Base-by-base conservation (phyloP, 2,329 filamentous ascomycete species). In the Madurella mycetomatis region DNA sequence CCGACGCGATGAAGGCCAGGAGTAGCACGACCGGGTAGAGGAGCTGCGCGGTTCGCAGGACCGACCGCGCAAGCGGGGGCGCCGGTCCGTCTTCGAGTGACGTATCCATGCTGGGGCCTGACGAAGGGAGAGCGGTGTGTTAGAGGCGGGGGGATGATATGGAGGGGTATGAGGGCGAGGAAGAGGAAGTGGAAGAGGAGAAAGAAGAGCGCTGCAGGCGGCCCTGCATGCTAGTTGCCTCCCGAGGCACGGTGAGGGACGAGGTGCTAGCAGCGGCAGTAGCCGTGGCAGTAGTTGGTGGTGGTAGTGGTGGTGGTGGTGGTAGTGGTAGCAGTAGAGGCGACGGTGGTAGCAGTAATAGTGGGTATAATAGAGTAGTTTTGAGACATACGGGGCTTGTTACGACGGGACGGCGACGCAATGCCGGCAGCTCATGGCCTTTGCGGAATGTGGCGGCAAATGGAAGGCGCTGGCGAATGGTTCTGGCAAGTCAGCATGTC, bases 21-120 rank as follows among this genome's bases (percentile, higher is more conserved):
- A 83, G 74, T 43, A 84, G 73, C n/a, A 79, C 62, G 51, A 76
- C 69, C 13, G 79, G 74, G 61, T 82, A 82, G 47, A 77, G 65
- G 54, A 80, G 75, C 66, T 82, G 75, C 9, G 76, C 74, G 41
- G 70, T 64, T 53, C 70, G 70, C 60, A 79, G 72, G 43, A 79
- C 67, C 51, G 66, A 65, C 66, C 79, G 76, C 62, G 71, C 70
- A 41, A 54, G 41, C 18, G 46, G 55, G 45, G 45, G 40, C 48
- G 51, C 40, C 25, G 41, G 50, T 55, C 34, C 47, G 30, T 47
- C 55, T 40, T 53, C 47, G 44, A 32, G 41, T 41, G 47, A 45
- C 46, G 52, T 53, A 44, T 64, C 61, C 63, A 64, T 65, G 55
- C 53, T 62, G 55, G 9, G 56, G 58, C 60, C 58, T 64, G 57